Conservation (phyloP, 202 grass and related monocot species). For the Cymbopogon flexuosus region DNA sequence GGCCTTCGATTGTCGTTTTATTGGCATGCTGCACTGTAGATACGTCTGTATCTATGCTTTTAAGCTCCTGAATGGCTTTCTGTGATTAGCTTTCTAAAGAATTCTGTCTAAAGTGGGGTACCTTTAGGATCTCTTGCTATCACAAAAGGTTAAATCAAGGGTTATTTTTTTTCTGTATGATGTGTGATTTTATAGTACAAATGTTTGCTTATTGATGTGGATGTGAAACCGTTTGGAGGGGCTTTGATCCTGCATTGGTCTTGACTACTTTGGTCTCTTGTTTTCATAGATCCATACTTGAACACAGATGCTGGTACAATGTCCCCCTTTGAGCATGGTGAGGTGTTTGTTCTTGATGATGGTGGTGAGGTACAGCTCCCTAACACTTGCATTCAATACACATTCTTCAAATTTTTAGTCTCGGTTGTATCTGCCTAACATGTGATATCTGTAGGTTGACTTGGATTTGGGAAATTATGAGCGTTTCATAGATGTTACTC, state of each 20-base stretch:
- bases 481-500: conserved; percentile 86
- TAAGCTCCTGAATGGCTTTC: background rate
- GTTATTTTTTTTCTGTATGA: background rate
- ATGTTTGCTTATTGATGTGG: background rate
- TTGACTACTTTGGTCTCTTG: conserved; percentile 12
- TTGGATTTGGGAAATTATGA: conserved; percentile 97
- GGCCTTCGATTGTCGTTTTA: conserved; percentile 1
- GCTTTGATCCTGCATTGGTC: background rate
- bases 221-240: background rate
- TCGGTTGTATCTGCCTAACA: conserved; percentile 2
- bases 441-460: conserved; percentile 57
- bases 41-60: background rate
- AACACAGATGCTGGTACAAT: conserved; percentile 98
- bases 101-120: background rate
- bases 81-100: background rate
- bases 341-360: conserved; percentile 97
- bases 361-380: conserved; percentile 62
- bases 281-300: conserved; percentile 70
- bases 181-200: background rate
- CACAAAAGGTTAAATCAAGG: background rate
- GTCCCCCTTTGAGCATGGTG: conserved; percentile 92
- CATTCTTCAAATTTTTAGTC: background rate
- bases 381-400: conserved; percentile 11
- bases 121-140: background rate
- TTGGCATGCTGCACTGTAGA: background rate